A percentile compares a stretch with the other conserved stretches of the same genome.
phyloP scores from a whole-genome alignment of 2,329 filamentous ascomycete species.

The Colletotrichum cordylinicola region DNA sequence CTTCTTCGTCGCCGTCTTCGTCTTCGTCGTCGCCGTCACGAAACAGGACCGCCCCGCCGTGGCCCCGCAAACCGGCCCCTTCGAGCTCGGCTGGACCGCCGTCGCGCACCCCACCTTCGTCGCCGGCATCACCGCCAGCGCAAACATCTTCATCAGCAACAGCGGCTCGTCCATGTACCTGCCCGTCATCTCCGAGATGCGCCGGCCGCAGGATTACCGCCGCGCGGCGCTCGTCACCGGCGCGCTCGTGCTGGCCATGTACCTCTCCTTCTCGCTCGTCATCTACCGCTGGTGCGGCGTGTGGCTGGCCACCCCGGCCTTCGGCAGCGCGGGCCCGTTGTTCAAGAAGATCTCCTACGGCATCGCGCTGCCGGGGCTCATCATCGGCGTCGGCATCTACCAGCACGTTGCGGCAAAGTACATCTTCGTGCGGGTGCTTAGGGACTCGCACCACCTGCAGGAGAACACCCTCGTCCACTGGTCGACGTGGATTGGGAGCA shows the following conservation, averaged over 20 bases:
- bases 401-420: constrained; percentile 57
- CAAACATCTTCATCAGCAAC: constrained; percentile 48
- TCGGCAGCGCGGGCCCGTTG: constrained; percentile 46
- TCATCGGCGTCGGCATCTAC: constrained; percentile 54
- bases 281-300: constrained; percentile 53
- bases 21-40: constrained; percentile 53
- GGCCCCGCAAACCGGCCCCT: constrained; percentile 23
- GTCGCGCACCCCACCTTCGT: constrained; percentile 30
- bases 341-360: constrained; percentile 58
- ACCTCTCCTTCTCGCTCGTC: background rate
- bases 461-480: constrained; percentile 51
- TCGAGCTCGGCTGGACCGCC: constrained; percentile 36
- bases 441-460: constrained; percentile 50
- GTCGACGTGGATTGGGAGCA: constrained; percentile 49
- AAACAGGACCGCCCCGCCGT: constrained; percentile 53
- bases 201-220: background rate
- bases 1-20: constrained; percentile 45
- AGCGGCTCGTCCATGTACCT: constrained; percentile 54
- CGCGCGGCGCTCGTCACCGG: background rate
- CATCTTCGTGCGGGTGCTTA: constrained; percentile 54
- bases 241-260: background rate
- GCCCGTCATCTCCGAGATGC: constrained; percentile 58
- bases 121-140: constrained; percentile 24
- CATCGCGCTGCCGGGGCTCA: constrained; percentile 53
- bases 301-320: constrained; percentile 49